Conservation (phyloP, 2,329 filamentous ascomycete species). For the Clonostachys sp. region DNA sequence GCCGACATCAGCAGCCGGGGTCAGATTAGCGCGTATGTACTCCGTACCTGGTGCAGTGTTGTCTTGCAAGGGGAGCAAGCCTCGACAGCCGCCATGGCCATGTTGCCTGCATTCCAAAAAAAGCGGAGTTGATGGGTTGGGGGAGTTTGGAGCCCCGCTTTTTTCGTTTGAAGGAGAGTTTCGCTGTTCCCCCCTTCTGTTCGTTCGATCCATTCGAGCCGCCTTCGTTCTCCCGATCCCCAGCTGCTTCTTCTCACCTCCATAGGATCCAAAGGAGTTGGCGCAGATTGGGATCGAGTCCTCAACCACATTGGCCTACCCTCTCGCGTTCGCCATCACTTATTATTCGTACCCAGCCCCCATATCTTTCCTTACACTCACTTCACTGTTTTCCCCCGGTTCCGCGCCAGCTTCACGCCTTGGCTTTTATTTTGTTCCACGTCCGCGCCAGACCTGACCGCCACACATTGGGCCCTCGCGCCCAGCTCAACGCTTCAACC, state of each 20-base stretch:
- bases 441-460: background rate
- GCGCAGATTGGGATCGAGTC: too few relatives aligned
- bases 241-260: background rate
- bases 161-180: background rate
- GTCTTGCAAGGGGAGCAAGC: too few relatives aligned
- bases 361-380: background rate
- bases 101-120: too few relatives aligned
- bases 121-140: conserved; percentile 27
- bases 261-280: too few relatives aligned
- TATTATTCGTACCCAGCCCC: background rate
- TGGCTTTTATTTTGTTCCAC: background rate
- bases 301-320: too few relatives aligned
- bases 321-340: background rate
- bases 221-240: background rate
- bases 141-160: conserved; percentile 23
- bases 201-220: background rate
- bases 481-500: too few relatives aligned
- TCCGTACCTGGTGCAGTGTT: too few relatives aligned
- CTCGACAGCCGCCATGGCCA: too few relatives aligned
- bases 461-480: too few relatives aligned
- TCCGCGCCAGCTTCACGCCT: background rate
- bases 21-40: too few relatives aligned
- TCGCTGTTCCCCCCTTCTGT: background rate
- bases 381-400: background rate
- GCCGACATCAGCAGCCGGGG: too few relatives aligned